A percentile compares a stretch with the other conserved stretches of the same genome.
These are phyloP conservation scores for Ceriops decandra DNA, from an alignment of 345 rosid genomes.

Conservation along the genomic window DNA sequence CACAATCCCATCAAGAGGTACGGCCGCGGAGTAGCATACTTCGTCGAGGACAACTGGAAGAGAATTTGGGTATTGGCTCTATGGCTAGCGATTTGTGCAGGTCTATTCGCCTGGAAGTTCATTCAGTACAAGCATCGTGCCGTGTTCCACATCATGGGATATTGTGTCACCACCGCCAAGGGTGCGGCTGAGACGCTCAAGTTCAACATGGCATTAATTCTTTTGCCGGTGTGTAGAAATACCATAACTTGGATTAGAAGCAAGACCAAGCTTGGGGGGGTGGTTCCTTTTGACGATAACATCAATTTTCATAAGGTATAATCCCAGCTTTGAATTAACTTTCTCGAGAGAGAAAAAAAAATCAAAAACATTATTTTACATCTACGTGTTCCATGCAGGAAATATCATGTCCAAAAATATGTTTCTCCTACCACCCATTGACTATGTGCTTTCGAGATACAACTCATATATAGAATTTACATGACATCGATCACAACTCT, in stretches of 20 bases:
- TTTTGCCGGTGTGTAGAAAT: constrained; percentile 74
- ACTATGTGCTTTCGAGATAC: too few relatives aligned
- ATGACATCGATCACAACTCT: too few relatives aligned
- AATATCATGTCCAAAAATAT: background rate
- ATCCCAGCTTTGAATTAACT: background rate
- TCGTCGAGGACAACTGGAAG: constrained; percentile 74
- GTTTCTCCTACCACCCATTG: too few relatives aligned
- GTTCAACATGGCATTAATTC: constrained; percentile 85
- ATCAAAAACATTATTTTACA: too few relatives aligned
- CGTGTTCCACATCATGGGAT: constrained; percentile 65
- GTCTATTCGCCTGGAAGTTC: constrained; percentile 78
- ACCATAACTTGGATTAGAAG: constrained; percentile 76
- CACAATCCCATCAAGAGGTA: constrained; percentile 51
- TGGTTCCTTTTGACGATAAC: constrained; percentile 74
- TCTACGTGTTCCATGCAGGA: background rate
- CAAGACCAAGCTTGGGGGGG: constrained; percentile 48
- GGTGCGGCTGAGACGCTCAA: constrained; percentile 77
- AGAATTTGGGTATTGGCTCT: constrained; percentile 72
- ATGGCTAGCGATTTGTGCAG: constrained; percentile 56
- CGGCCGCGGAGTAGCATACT: constrained; percentile 35
- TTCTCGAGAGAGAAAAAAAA: background rate
- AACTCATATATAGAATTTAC: too few relatives aligned
- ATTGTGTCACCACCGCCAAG: constrained; percentile 70
- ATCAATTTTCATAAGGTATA: constrained; percentile 81
- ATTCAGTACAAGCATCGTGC: constrained; percentile 55